Conservation (phyloP, 176 grass and related monocot genomes). For the Oryza glaberrima region DNA sequence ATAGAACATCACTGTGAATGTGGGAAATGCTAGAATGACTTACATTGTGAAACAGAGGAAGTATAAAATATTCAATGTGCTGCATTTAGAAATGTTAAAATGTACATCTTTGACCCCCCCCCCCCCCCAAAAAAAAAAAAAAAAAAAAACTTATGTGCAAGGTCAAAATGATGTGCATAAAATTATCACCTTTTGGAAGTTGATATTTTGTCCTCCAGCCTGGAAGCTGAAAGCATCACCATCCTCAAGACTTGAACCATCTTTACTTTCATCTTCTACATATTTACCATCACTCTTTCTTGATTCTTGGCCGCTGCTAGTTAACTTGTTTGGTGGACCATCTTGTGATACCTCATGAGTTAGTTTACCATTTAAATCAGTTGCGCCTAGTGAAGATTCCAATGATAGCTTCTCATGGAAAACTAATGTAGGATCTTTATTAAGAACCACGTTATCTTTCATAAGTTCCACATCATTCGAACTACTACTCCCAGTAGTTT, state of each 20-base stretch:
- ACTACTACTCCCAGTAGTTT: slow-evolving; percentile 48
- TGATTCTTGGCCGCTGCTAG: slow-evolving; percentile 43
- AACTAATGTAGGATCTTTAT: slow-evolving; percentile 83
- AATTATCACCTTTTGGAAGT: slow-evolving; percentile 62
- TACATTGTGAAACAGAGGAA: too few relatives aligned
- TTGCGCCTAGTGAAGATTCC: slow-evolving; percentile 48
- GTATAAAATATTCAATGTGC: background rate
- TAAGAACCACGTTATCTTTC: slow-evolving; percentile 52
- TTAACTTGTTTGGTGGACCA: slow-evolving; percentile 38
- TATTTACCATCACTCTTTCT: slow-evolving; percentile 44
- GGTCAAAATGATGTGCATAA: slow-evolving; percentile 16
- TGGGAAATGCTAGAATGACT: too few relatives aligned
- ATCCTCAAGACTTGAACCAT: slow-evolving; percentile 58
- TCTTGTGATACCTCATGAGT: slow-evolving; percentile 48
- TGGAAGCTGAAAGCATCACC: slow-evolving; percentile 80
- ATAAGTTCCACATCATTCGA: slow-evolving; percentile 50
- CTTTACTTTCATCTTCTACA: slow-evolving; percentile 56
- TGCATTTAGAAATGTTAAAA: slow-evolving; percentile 29
- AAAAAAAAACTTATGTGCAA: background rate
- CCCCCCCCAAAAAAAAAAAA: too few relatives aligned
- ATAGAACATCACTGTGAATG: too few relatives aligned
- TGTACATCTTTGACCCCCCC: slow-evolving; percentile 5
- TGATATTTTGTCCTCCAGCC: slow-evolving; percentile 63
- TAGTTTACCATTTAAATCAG: slow-evolving; percentile 49
- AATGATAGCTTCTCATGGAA: slow-evolving; percentile 67